These are phyloP conservation scores for Cladosporium sp. DNA, from an alignment of 2,329 filamentous ascomycete genomes.

Conservation along the genomic window DNA sequence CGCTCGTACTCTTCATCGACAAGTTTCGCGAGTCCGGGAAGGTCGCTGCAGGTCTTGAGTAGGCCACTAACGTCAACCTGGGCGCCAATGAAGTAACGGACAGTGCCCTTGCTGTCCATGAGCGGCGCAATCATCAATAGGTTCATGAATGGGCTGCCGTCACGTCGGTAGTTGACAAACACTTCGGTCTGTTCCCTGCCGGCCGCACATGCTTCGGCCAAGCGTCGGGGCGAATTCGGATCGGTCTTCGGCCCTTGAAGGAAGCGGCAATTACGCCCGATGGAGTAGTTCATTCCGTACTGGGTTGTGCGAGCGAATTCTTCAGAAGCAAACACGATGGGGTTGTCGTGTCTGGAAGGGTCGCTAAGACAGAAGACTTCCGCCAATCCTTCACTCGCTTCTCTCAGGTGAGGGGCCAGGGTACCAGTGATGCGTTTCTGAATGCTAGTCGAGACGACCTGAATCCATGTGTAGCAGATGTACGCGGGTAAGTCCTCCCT, in stretches of 20 bases:
- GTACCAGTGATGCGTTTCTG: slow-evolving; percentile 62
- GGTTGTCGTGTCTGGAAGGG: slow-evolving; percentile 65
- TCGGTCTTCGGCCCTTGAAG: slow-evolving; percentile 70
- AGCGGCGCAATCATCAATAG: slow-evolving; percentile 68
- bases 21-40: slow-evolving; percentile 51
- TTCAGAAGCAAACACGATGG: slow-evolving; percentile 71
- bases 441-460: slow-evolving; percentile 64
- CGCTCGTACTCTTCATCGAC: slow-evolving; percentile 27
- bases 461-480: slow-evolving; percentile 61
- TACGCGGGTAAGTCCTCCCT: slow-evolving; percentile 66
- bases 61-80: slow-evolving; percentile 67
- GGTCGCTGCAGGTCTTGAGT: slow-evolving; percentile 58
- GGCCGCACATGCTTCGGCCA: slow-evolving; percentile 54
- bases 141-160: slow-evolving; percentile 72
- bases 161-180: slow-evolving; percentile 68
- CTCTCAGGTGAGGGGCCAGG: slow-evolving; percentile 55
- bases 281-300: slow-evolving; percentile 65
- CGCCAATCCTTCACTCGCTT: slow-evolving; percentile 67
- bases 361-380: slow-evolving; percentile 75
- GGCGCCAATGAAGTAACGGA: slow-evolving; percentile 66
- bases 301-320: slow-evolving; percentile 70
- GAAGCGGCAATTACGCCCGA: slow-evolving; percentile 73
- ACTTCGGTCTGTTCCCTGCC: slow-evolving; percentile 69
- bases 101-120: slow-evolving; percentile 58
- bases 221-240: slow-evolving; percentile 52